phyloP scores from a whole-genome alignment of 2,329 filamentous ascomycete species.

The Sclerotinia minor region DNA sequence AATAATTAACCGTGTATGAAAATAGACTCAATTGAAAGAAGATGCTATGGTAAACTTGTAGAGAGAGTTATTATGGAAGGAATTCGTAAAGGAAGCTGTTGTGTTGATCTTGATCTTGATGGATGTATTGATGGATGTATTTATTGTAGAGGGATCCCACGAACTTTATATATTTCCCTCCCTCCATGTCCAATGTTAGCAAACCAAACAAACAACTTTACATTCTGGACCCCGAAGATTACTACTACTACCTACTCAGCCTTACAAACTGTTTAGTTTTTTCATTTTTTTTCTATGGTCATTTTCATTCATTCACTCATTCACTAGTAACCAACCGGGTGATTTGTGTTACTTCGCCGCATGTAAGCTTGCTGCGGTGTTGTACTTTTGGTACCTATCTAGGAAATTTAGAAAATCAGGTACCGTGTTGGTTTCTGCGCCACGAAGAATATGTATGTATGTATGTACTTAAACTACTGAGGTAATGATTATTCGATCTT shows the following conservation, averaged over 20 bases:
- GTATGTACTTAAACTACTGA: background rate
- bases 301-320: background rate
- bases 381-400: too few species aligned
- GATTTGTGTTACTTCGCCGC: background rate
- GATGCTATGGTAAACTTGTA: background rate
- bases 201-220: too few species aligned
- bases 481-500: background rate
- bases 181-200: too few species aligned
- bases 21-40: background rate
- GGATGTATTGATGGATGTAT: too few species aligned
- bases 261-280: constrained; percentile 9
- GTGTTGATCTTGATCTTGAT: too few species aligned
- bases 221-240: too few species aligned
- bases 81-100: too few species aligned
- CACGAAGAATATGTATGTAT: background rate
- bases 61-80: too few species aligned
- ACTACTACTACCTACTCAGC: background rate
- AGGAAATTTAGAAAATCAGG: too few species aligned
- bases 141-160: too few species aligned
- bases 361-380: background rate
- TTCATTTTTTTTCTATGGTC: background rate
- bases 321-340: background rate
- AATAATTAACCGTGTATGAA: too few species aligned
- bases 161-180: background rate
- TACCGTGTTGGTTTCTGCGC: constrained; percentile 3